Base-by-base conservation (phyloP, 495 filamentous ascomycete genomes). In the Staphylotrichum longicolle region DNA sequence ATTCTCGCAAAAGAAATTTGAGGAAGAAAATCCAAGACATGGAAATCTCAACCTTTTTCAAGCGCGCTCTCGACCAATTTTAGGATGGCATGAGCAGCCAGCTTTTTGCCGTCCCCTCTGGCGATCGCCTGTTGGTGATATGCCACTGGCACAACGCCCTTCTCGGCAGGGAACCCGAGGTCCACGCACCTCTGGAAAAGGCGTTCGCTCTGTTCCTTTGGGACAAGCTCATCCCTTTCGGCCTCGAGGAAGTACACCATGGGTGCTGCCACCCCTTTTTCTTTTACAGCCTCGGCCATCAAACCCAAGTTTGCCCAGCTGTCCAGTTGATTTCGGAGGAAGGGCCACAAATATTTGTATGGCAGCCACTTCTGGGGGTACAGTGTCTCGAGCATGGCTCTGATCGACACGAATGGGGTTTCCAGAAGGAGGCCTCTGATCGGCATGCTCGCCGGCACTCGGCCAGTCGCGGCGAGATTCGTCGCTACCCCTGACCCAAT, bases 311-410 rank as follows among this genome's bases (percentile, higher is more conserved):
- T 79, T 51, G 67, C 60, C 73, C 72, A 79, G 57, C 78, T 80
- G 49, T 80, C 75, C 41, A 80, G 64, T 41, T 78, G 75, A 40
- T 74, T 80, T 35, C 78, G 70, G 34, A 81, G 66, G 48, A 81
- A 80, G 0, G 78, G 79, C 77, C 79, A 80, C 3, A 81, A 70
- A 41, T 80, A 67, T 34, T 70, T 72, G 60, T 94, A 93, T 1
- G 89, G 89, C 0, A 93, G 73, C 90, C 90, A 93, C 61, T 84
- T 88, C 66, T 93, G 88, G 9, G 90, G 90, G 71, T 92, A 94
- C 20, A 95, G 69, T 3, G 82, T 83, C 35, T 82, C 74, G 15
- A 95, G 75, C 89, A 95, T 91, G 35, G 83, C 80, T n/a, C 81
- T 75, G 56, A 91, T 81, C 56, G 82, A 90, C 2, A 85, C 78